Base-by-base conservation (phyloP, 331 rosid genomes). In the Malus hybrid region DNA sequence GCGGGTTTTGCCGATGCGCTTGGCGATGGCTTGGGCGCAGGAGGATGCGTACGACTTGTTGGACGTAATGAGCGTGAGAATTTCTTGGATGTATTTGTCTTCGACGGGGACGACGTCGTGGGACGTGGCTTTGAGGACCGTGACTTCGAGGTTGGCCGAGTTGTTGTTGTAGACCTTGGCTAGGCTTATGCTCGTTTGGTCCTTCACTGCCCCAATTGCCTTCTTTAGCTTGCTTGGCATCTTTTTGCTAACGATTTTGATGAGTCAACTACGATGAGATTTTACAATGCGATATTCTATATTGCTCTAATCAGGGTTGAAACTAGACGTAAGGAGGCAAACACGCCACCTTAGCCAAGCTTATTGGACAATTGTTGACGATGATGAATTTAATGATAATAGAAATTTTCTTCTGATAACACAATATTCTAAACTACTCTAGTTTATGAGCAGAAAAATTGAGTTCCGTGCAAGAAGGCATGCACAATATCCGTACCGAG, bases 181-280 rank as follows among this genome's bases (percentile, higher is more conserved):
- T 5, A 93, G 79, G 89, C 97, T 81, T 30, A 93, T 84, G 91
- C 98, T 93, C 15, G 98, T 93, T 53, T 93, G 97, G 78, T 93
- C 98, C 71, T 93, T 93, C 60, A 93, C 96, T 62, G 94, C 97
- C 29, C 97, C 97, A 68, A 91, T 63, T 11, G 96, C 98, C 80
- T 87, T 91, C 66, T 97, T 84, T 9, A 91, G 79, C 82, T 85
- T 91, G 93, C 97, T 91, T 46, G 94, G 97, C 98, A 91, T 93
- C 39, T 62, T 80, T 68, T 20, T 33, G 13, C 10, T 67, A 42
- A 42, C 48, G 48, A 42, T 42, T 3, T 42, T 11, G 48, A 42
- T 42, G 48, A 42, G 3, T 42, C 48, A 42, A 10, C 12, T 39
- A 3, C 4, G 4, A 39, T 9, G 13, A 39, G 46, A 39, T 42